phyloP scores from a whole-genome alignment of 495 filamentous ascomycete species.

The Hypoxylon lienhwacheense region DNA sequence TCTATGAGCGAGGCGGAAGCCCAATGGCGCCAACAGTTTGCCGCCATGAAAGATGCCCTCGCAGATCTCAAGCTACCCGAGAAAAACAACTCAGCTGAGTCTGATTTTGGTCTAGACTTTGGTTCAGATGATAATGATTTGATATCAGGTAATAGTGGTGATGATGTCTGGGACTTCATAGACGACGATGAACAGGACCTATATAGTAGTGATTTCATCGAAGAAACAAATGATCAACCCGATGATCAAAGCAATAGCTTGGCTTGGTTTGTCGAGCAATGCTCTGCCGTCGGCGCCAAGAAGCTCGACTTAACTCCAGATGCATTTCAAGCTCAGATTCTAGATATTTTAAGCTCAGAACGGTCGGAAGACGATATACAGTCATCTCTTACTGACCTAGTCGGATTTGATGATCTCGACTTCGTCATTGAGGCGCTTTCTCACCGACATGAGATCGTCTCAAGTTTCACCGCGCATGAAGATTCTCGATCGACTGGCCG shows the following conservation, averaged over 20 bases:
- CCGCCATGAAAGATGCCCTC: conserved; percentile 52
- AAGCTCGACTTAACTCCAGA: conserved; percentile 63
- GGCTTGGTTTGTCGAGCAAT: conserved; percentile 68
- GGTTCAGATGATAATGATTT: conserved; percentile 63
- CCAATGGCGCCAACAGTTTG: conserved; percentile 50
- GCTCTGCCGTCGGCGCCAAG: conserved; percentile 58
- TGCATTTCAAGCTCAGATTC: conserved; percentile 70
- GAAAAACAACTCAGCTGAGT: conserved; percentile 7
- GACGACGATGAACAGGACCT: conserved; percentile 67
- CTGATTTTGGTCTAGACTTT: conserved; percentile 37
- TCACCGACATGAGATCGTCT: conserved; percentile 65
- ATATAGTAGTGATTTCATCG: conserved; percentile 48
- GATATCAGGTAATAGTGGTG: conserved; percentile 62
- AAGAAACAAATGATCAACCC: conserved; percentile 37
- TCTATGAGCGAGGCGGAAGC: conserved; percentile 39
- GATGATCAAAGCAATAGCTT: conserved; percentile 35
- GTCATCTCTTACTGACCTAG: conserved; percentile 82
- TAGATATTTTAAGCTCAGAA: conserved; percentile 66
- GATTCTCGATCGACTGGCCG: conserved; percentile 55
- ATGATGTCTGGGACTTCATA: conserved; percentile 90
- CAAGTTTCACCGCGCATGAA: conserved; percentile 40
- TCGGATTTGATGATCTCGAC: conserved; percentile 91
- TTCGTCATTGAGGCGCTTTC: conserved; percentile 81
- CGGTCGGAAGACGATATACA: conserved; percentile 80
- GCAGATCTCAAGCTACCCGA: conserved; percentile 41